Percentiles rank a stretch among this genome's conserved stretches.
Evolutionary conservation across 257 asterid genomes (phyloP).

Genomic region (Ilex aquifolium): DNA sequence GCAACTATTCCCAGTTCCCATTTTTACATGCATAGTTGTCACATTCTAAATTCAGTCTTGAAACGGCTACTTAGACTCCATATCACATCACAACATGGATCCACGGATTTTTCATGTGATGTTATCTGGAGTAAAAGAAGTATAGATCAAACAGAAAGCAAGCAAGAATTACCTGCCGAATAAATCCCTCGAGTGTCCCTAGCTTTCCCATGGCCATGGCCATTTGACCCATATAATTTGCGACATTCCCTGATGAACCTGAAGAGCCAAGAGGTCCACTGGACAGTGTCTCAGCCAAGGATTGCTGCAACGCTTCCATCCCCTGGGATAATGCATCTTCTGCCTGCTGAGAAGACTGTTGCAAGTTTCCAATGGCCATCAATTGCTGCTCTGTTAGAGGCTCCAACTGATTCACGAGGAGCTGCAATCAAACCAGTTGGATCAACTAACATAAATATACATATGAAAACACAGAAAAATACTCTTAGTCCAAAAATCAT

Average conservation of each 20-base stretch:
- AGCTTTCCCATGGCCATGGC: conserved; percentile 15
- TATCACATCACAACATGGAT: too few relatives aligned
- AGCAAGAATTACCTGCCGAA: conserved; percentile 6
- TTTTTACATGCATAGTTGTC: too few relatives aligned
- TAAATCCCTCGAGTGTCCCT: conserved; percentile 16
- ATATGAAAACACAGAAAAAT: too few relatives aligned
- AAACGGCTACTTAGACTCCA: too few relatives aligned
- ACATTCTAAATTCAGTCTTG: too few relatives aligned
- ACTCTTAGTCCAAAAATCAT: too few relatives aligned
- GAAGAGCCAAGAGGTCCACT: conserved; percentile 9
- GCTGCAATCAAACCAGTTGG: conserved; percentile 39
- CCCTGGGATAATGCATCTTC: conserved; percentile 10
- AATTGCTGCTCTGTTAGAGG: conserved; percentile 12
- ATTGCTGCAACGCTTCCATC: neutral
- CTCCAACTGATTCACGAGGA: conserved; percentile 39
- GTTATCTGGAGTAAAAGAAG: too few relatives aligned
- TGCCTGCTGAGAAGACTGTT: conserved; percentile 12
- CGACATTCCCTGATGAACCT: conserved; percentile 13
- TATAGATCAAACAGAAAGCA: too few relatives aligned
- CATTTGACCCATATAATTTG: conserved; percentile 16
- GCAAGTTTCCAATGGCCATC: conserved; percentile 8
- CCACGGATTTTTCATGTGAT: too few relatives aligned
- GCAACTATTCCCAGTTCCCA: too few relatives aligned
- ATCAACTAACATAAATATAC: too few relatives aligned
- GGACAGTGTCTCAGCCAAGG: conserved; percentile 11